These are phyloP conservation scores for Rhizopogon rudus DNA, from an alignment of 768 basidiomycete genomes.

Conservation along the genomic window DNA sequence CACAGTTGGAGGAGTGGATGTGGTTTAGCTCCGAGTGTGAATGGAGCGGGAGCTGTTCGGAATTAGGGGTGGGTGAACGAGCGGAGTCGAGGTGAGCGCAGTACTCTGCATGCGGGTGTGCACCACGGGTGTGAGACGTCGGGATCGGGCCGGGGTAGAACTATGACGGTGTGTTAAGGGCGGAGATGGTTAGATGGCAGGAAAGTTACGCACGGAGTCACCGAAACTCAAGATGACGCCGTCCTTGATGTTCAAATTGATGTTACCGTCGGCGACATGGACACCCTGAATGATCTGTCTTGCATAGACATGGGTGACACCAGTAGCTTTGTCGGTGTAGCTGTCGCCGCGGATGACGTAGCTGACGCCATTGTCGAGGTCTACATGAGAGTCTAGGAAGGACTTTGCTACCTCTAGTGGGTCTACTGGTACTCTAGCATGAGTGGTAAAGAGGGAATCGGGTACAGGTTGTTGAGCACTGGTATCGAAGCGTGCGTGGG, in stretches of 20 bases:
- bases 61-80: conserved; percentile 13
- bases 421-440: conserved; percentile 33
- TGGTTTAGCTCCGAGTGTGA: conserved; percentile 30
- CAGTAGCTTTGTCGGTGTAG: conserved; percentile 81
- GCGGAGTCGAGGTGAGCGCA: conserved; percentile 42
- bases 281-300: conserved; percentile 81
- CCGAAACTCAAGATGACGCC: conserved; percentile 84
- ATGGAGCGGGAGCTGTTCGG: conserved; percentile 21
- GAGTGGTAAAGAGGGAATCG: conserved; percentile 34
- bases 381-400: conserved; percentile 45
- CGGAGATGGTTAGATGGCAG: conserved; percentile 3
- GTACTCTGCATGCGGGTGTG: conserved; percentile 47
- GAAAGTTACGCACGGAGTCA: conserved; percentile 59
- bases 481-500: conserved; percentile 63
- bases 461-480: conserved; percentile 28
- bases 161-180: conserved; percentile 30
- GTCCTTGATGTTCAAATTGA: conserved; percentile 89
- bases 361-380: conserved; percentile 28
- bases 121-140: conserved; percentile 26
- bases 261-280: conserved; percentile 85
- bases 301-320: conserved; percentile 87
- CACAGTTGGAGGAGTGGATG: conserved; percentile 56
- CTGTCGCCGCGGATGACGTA: conserved; percentile 75
- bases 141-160: conserved; percentile 71
- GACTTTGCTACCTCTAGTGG: conserved; percentile 57